Evolutionary conservation across 2,329 filamentous ascomycete species (phyloP).

Genomic region (Aspergillus udagawae): DNA sequence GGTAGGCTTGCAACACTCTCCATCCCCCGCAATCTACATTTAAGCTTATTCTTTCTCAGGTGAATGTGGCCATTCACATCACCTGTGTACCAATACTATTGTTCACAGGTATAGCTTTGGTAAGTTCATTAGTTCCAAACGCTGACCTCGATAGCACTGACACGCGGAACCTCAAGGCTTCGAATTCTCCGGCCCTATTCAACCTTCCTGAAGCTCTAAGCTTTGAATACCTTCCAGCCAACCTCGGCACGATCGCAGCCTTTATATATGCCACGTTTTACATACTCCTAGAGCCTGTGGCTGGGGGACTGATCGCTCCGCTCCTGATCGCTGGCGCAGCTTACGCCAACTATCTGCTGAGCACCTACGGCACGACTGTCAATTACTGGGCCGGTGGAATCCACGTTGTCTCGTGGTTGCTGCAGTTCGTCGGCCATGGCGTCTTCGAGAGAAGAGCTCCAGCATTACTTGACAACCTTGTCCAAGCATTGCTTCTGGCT

Average conservation of each 20-base stretch:
- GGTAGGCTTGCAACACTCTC: conserved; percentile 38
- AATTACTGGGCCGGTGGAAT: conserved; percentile 65
- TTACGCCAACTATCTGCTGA: conserved; percentile 68
- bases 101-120: conserved; percentile 56
- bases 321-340: conserved; percentile 73
- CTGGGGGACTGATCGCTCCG: conserved; percentile 71
- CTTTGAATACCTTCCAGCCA: conserved; percentile 56
- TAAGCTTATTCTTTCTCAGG: conserved; percentile 38
- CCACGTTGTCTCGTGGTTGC: conserved; percentile 74
- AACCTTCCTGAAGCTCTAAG: conserved; percentile 52
- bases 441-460: conserved; percentile 84
- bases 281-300: conserved; percentile 88
- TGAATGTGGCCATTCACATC: conserved; percentile 62
- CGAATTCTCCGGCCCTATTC: conserved; percentile 52
- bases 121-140: conserved; percentile 33
- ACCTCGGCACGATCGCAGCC: conserved; percentile 55
- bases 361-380: conserved; percentile 56
- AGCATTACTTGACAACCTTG: conserved; percentile 82
- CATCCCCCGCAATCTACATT: conserved; percentile 14
- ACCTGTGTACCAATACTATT: conserved; percentile 60
- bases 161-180: conserved; percentile 45
- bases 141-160: neutral
- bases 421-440: conserved; percentile 89
- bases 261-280: conserved; percentile 73
- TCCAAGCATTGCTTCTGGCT: conserved; percentile 87